A percentile compares a stretch with the other conserved stretches of the same genome.
phyloP scores from a whole-genome alignment of 176 grass and related monocot genomes.

The Saccharum spontaneum region DNA sequence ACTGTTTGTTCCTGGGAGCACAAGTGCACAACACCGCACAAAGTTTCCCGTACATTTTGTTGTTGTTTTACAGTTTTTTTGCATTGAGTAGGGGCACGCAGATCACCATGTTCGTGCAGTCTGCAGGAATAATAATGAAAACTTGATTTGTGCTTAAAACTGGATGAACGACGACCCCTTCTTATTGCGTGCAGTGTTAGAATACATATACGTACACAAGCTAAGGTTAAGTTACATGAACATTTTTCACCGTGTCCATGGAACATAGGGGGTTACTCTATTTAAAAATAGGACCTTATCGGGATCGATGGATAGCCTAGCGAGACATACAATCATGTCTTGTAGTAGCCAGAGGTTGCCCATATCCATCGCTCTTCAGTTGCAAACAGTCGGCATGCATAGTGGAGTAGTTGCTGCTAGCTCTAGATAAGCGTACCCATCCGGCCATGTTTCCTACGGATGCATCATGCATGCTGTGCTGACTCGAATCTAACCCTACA shows the following conservation, averaged over 20 bases:
- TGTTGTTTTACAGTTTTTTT: slow-evolving; percentile 7
- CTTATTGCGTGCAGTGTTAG: neutral
- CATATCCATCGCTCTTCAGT: slow-evolving; percentile 19
- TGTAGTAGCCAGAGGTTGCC: slow-evolving; percentile 7
- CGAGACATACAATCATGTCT: slow-evolving; percentile 43
- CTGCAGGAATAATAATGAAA: neutral
- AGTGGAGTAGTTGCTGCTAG: neutral
- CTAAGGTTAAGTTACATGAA: neutral
- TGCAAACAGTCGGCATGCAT: slow-evolving; percentile 19
- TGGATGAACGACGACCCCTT: neutral
- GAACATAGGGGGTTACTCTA: neutral
- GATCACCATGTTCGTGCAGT: neutral
- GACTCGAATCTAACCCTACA: slow-evolving; percentile 9
- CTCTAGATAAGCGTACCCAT: slow-evolving; percentile 39
- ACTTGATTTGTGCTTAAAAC: neutral
- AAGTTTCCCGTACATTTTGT: slow-evolving; percentile 17
- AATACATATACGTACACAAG: neutral
- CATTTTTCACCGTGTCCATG: neutral
- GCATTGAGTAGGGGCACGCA: neutral
- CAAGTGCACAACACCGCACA: neutral
- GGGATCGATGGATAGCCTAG: neutral
- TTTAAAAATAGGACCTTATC: neutral
- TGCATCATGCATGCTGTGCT: neutral
- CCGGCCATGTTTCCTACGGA: slow-evolving; percentile 19
- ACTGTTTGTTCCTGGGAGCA: slow-evolving; percentile 29